These are phyloP conservation scores for Tephrocybe sp. DNA, from an alignment of 768 basidiomycete genomes.

Conservation along the genomic window DNA sequence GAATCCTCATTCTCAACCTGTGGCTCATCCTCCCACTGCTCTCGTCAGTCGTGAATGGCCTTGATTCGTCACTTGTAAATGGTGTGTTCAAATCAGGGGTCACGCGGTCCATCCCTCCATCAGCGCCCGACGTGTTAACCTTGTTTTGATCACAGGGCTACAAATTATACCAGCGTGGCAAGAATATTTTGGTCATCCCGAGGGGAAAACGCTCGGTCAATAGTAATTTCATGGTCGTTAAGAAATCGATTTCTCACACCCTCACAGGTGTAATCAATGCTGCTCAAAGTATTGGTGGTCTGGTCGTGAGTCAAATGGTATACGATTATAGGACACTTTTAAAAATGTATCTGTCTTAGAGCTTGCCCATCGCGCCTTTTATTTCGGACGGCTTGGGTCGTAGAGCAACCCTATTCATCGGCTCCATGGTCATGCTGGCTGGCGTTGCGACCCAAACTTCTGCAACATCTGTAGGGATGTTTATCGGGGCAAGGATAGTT, in stretches of 20 bases:
- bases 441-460: conserved; percentile 59
- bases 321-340: neutral
- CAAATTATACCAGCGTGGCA: conserved; percentile 70
- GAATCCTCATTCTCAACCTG: conserved; percentile 58
- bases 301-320: conserved; percentile 33
- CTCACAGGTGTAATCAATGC: conserved; percentile 61
- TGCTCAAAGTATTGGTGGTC: conserved; percentile 60
- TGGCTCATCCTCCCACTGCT: conserved; percentile 63
- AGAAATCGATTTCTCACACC: neutral
- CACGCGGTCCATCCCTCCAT: neutral
- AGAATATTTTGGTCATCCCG: conserved; percentile 51
- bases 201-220: conserved; percentile 49
- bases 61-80: conserved; percentile 69
- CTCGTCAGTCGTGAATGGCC: conserved; percentile 65
- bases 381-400: conserved; percentile 65
- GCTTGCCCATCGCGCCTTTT: conserved; percentile 61
- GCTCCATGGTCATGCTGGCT: conserved; percentile 61
- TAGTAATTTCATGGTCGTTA: neutral
- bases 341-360: conserved; percentile 30
- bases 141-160: conserved; percentile 42
- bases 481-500: conserved; percentile 58
- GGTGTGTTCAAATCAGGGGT: no score
- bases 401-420: conserved; percentile 56
- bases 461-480: conserved; percentile 45
- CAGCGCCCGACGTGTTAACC: conserved; percentile 18